A percentile compares a stretch with the other conserved stretches of the same genome.
Conservation (phyloP, 1,284 basidiomycete genomes). For the Chiua sp. region DNA sequence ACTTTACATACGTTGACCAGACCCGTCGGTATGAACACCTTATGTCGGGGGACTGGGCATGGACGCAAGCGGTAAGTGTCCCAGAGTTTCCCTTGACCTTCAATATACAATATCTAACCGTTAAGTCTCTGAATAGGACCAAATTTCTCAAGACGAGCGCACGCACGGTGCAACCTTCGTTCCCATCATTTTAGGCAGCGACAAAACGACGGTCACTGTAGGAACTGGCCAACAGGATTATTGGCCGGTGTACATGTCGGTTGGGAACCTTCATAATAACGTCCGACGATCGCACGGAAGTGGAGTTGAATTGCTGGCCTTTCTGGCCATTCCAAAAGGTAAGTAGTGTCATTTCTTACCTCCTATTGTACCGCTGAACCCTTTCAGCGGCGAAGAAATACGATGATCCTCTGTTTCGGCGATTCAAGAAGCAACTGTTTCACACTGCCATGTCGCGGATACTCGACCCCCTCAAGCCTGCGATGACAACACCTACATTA, state of each 20-base stretch:
- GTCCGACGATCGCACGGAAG: constrained; percentile 1
- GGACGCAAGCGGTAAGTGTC: constrained; percentile 7
- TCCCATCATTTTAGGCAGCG: constrained; percentile 15
- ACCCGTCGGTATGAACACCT: constrained; percentile 13
- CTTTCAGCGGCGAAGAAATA: constrained; percentile 5
- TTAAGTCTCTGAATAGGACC: constrained; percentile 4
- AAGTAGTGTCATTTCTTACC: not conserved
- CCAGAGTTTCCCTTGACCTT: no score
- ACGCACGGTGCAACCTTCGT: constrained; percentile 9
- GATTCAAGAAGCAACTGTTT: constrained; percentile 23
- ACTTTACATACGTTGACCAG: constrained; percentile 2
- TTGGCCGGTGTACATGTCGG: constrained; percentile 19
- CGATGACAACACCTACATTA: constrained; percentile 19
- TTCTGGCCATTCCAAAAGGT: constrained; percentile 20
- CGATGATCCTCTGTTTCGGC: constrained; percentile 7
- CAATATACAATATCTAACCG: not conserved
- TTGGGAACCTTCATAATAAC: constrained; percentile 20
- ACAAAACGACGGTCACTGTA: constrained; percentile 13
- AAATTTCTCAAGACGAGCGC: not conserved
- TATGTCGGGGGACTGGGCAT: constrained; percentile 23
- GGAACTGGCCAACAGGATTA: constrained; percentile 13
- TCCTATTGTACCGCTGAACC: not conserved
- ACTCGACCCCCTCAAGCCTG: constrained; percentile 7
- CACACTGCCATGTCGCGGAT: constrained; percentile 15
- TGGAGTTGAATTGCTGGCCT: constrained; percentile 5